Base-by-base conservation (phyloP, 148 eudicot species). In the Drosera capensis region DNA sequence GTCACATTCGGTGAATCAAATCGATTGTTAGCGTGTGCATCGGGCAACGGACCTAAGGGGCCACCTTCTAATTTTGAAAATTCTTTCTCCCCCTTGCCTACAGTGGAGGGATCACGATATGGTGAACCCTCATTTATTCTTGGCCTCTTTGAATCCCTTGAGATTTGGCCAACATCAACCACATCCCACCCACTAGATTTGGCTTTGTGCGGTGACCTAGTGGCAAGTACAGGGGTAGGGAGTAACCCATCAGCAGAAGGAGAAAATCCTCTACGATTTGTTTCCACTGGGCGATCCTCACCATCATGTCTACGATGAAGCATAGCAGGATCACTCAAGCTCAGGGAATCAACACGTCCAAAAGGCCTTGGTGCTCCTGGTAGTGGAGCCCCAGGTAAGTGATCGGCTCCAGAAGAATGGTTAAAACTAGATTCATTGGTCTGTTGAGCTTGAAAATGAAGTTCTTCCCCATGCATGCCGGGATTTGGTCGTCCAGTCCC, bases 91-190 rank as follows among this genome's bases (percentile, higher is more conserved):
- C 68, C 36, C 38, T 60, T 34, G 64, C 59, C 26, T 35, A 62
- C 41, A 25, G 50, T 52, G 45, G 70, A 25, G 43, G 62, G 14
- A 47, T 58, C 73, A 23, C 56, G 57, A 23, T 48, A 48, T 40
- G 70, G 60, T 19, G 58, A 25, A 31, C 46, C 25, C 38, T 56
- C 77, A 43, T 71, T 84, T 46, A 64, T 45, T 67, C 94, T 78
- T 46, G 82, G 59, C 60, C 95, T 68, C 54, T 90, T 90, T 36
- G 71, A 40, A 20, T 90, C 95, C 58, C 95, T 80, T 24, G 70
- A 69, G 51, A 66, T 54, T 63, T 67, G 93, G 54, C 50, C 68
- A 25, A 80, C 68, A 68, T 81, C 88, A 59, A 65, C 64, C 30
- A 71, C 82, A 64, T 85, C 93, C 95, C 88, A 85, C 14, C 78